Evolutionary conservation across 345 rosid genomes (phyloP).

Genomic region (Eucalyptus virginea): DNA sequence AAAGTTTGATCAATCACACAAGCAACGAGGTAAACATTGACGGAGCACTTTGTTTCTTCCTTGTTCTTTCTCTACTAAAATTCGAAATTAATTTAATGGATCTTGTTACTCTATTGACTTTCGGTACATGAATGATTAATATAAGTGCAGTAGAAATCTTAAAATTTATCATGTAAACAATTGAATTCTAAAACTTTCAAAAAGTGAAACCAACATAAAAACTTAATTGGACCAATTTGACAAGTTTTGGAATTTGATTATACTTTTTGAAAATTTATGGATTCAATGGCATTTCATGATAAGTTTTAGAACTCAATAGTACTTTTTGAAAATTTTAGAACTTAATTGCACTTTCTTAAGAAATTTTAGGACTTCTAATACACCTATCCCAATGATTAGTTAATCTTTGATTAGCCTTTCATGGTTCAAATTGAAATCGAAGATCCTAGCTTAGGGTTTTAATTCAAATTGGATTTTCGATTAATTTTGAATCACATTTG

Average conservation of each 20-base stretch:
- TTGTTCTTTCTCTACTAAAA: no score
- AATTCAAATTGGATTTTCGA: not conserved
- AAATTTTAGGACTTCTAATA: no score
- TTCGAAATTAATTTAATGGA: not conserved
- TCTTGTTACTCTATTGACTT: not conserved
- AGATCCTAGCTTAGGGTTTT: not conserved
- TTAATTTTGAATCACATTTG: not conserved
- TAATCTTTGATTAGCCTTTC: not conserved
- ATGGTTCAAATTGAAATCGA: not conserved
- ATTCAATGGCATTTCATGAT: not conserved
- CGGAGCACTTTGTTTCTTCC: no score
- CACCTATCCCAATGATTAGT: not conserved
- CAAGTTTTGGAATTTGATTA: rapidly evolving
- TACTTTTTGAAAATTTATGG: no score
- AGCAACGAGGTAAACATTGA: no score
- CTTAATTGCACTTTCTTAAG: rapidly evolving
- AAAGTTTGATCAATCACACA: not conserved
- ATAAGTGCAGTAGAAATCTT: not conserved
- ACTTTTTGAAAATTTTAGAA: no score
- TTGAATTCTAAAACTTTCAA: no score
- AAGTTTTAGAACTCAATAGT: not conserved
- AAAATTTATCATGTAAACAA: not conserved
- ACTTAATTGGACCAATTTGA: no score
- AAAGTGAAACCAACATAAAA: not conserved
- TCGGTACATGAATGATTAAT: not conserved